Base-by-base conservation (phyloP, 352 stramenopile genomes). In the Phytopythium delawarense region DNA sequence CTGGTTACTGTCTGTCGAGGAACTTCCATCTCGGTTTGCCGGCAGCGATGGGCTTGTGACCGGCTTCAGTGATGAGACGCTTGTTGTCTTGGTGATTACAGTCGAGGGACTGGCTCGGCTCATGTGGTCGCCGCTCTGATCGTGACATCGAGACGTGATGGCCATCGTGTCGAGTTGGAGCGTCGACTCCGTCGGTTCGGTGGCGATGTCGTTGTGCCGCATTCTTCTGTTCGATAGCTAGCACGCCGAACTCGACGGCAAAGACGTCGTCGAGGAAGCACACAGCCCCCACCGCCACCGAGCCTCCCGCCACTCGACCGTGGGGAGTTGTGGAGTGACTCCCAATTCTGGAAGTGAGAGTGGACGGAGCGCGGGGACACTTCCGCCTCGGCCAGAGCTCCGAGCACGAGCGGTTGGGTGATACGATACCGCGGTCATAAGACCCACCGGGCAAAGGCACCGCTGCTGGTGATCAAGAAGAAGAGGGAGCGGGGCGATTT, bases 351-450 rank as follows among this genome's bases (percentile, higher is more conserved):
- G 11, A 32, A 51, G 42, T 48, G 42, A 23, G 42, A 7, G 18
- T 9, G 7, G 2, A 25, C 42, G 42, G 20, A 18, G 4, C 42
- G 25, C 20, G 18, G 42, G 21, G 42, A 25, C 42, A 18, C 18
- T 48, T 39, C 34, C 42, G 4, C 7, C 42, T 25, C 42, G 42
- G 42, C 42, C 42, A 48, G 42, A 48, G 18, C 42, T 25, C 13
- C 20, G 20, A 48, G 42, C 42, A 21, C 45, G n/a, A 20, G 45
- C 20, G 45, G 45, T 32, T 51, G 45, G 45, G 45, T 51, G 45
- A 51, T 51, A 51, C 45, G n/a, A n/a, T n/a, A n/a, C n/a, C 30
- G n/a, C 45, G 21, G 45, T 51, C 20, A 51, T 51, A 51, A 51
- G 45, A 51, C 45, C n/a, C n/a, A 51, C 45, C n/a, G 15, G 39